phyloP scores from a whole-genome alignment of 2,329 filamentous ascomycete species.

The Pestalotiopsis sp. region DNA sequence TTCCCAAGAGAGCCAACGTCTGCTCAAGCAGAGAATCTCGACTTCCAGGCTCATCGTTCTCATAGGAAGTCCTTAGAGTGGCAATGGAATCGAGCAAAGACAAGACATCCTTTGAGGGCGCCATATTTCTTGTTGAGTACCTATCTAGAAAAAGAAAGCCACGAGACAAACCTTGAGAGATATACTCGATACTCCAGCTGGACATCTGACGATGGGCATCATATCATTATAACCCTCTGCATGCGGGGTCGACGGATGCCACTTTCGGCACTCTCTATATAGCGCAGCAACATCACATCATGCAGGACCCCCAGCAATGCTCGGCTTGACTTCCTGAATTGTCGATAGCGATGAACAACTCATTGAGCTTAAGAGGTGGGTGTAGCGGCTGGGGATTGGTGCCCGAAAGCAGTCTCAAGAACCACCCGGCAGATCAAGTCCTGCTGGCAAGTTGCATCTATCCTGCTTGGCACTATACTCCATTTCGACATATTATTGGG shows the following conservation, averaged over 20 bases:
- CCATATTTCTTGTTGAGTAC: background rate
- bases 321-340: background rate
- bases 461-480: no score
- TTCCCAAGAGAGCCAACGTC: conserved; percentile 2
- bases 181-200: background rate
- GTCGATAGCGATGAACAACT: background rate
- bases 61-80: background rate
- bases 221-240: background rate
- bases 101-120: background rate
- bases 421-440: no score
- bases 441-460: no score
- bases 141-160: background rate
- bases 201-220: background rate
- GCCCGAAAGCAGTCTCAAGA: no score
- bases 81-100: background rate
- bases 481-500: background rate
- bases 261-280: background rate
- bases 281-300: background rate
- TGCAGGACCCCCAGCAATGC: background rate
- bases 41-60: background rate
- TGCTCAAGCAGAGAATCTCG: conserved; percentile 14
- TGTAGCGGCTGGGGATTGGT: no score
- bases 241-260: background rate
- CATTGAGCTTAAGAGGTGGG: no score
- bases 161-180: no score